Evolutionary conservation across 805 yeast genomes (phyloP).

Genomic region (Kodamaea fukazawae): DNA sequence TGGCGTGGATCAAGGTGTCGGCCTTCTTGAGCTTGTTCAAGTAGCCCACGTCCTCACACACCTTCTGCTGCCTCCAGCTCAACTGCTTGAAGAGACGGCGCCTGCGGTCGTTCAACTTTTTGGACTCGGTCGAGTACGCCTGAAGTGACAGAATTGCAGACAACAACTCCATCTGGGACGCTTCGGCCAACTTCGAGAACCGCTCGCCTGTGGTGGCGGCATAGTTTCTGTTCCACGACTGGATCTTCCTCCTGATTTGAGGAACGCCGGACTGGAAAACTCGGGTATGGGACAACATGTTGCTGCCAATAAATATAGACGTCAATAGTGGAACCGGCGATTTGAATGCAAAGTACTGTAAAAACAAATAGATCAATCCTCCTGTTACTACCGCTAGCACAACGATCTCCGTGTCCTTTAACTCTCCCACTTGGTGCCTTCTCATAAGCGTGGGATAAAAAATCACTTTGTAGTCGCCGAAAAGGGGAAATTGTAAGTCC

Average conservation of each 20-base stretch:
- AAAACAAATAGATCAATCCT: conserved; percentile 18
- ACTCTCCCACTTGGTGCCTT: neutral
- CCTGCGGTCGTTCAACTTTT: conserved; percentile 45
- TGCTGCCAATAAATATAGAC: conserved; percentile 29
- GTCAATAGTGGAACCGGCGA: conserved; percentile 28
- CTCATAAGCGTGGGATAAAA: too few species aligned
- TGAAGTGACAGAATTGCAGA: conserved; percentile 49
- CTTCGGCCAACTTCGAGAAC: conserved; percentile 15
- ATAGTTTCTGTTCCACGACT: neutral
- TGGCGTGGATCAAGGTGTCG: conserved; percentile 46
- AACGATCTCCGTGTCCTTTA: conserved; percentile 16
- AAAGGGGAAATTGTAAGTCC: neutral
- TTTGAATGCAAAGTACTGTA: conserved; percentile 16
- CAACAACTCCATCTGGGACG: conserved; percentile 29
- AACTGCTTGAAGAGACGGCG: conserved; percentile 44
- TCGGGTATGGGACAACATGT: conserved; percentile 31
- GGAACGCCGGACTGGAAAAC: conserved; percentile 14
- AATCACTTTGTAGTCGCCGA: neutral
- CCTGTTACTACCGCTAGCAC: conserved; percentile 16
- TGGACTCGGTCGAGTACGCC: conserved; percentile 38
- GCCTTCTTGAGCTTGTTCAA: conserved; percentile 47
- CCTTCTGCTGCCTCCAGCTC: conserved; percentile 54
- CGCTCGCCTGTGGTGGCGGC: too few species aligned
- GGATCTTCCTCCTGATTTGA: neutral
- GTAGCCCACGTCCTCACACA: conserved; percentile 55